Percentiles rank a stretch among this genome's conserved stretches.
Evolutionary conservation across 2,329 filamentous ascomycete genomes (phyloP).

Genomic region (Myriosclerotinia duriaeana): DNA sequence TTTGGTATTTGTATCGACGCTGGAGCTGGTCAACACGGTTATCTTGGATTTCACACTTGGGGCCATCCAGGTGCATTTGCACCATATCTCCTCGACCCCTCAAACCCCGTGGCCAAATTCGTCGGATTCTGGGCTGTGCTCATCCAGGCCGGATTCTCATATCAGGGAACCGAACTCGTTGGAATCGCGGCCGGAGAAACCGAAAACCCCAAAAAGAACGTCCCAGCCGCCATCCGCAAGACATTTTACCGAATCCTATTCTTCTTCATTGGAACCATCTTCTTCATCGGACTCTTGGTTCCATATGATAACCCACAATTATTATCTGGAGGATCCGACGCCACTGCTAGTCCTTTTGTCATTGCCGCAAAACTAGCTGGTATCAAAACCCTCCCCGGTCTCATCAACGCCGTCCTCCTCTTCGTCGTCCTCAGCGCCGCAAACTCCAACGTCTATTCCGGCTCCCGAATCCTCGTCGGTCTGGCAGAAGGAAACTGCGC

Average conservation of each 20-base stretch:
- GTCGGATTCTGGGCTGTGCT: conserved; percentile 69
- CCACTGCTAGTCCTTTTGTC: conserved; percentile 54
- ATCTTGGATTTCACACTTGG: conserved; percentile 61
- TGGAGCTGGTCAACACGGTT: conserved; percentile 59
- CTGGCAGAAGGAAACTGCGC: conserved; percentile 56
- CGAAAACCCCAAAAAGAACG: conserved; percentile 57
- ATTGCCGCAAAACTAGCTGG: conserved; percentile 61
- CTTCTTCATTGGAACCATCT: conserved; percentile 52
- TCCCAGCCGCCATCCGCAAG: conserved; percentile 64
- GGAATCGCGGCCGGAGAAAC: conserved; percentile 67
- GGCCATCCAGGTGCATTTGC: conserved; percentile 60
- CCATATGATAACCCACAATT: conserved; percentile 54
- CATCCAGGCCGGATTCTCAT: conserved; percentile 51
- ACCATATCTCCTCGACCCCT: conserved; percentile 56
- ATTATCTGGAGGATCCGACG: conserved; percentile 53
- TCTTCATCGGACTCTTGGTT: conserved; percentile 58
- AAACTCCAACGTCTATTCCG: conserved; percentile 59
- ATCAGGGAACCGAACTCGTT: conserved; percentile 62
- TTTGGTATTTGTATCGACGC: conserved; percentile 74
- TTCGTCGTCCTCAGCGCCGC: conserved; percentile 58
- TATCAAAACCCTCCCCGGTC: conserved; percentile 53
- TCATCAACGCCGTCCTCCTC: conserved; percentile 62
- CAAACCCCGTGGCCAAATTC: conserved; percentile 46
- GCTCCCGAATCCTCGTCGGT: conserved; percentile 56
- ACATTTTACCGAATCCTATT: conserved; percentile 58